Evolutionary conservation across 495 filamentous ascomycete genomes (phyloP), one percentile per base, ranked within the genome.

Genomic region (Parmelia sp.): DNA sequence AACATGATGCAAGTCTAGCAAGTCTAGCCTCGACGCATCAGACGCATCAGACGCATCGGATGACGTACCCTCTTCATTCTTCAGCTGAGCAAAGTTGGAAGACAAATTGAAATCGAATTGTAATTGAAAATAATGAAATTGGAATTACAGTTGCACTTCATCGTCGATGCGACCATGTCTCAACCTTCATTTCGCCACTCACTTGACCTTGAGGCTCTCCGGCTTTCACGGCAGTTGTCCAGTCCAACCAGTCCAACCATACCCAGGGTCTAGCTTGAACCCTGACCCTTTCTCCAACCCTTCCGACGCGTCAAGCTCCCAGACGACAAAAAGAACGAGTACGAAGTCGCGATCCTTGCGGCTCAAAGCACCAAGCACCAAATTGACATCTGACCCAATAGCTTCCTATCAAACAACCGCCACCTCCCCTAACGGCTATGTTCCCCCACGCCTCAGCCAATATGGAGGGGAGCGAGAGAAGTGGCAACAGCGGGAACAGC

Each of bases 401-500:
- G 25, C 49, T 53, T 31, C 49, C 49, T 53, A 53, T 53, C 25
- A 53, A 31, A 53, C 19, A 14, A n/a, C 31, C 49, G 49, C 49
- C 49, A 29, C 49, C 49, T 17, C 23, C 1, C 49, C 49, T 2
- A 31, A 53, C 49, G 25, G 25, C 49, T 53, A 29, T 17, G 31
- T 53, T 31, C 15, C 49, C 49, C 14, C 27, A 8, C 49, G 8
- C 49, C 27, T 31, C 27, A 31, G 49, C 6, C 29, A 53, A 5
- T 15, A 53, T 53, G 49, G 49, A 29, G 49, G 49, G 49, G 12
- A 53, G 49, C 19, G 49, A 53, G 25, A 53, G 49, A 53, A 53
- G 49, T 12, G 49, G 49, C 14, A 53, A 53, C 19, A 53, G 49
- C 14, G 27, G 49, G 17, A 53, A 23, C 5, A 53, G 49, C 17